Evolutionary conservation across 139 green algal genomes (phyloP).

Genomic region (Chlorella ohadii): DNA sequence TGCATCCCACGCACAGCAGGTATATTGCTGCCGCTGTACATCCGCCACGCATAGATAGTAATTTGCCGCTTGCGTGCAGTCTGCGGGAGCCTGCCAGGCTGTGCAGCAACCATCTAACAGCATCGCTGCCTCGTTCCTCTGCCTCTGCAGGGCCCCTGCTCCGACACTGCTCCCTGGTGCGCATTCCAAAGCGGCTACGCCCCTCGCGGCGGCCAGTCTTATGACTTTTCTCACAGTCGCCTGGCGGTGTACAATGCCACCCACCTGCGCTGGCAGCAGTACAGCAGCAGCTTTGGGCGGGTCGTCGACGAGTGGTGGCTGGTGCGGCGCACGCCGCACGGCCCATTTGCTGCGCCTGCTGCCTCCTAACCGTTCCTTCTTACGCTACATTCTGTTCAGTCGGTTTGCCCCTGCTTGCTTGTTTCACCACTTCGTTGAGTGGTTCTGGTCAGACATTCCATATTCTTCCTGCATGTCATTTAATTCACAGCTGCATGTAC

Average conservation of each 20-base stretch:
- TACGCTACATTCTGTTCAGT: too few species aligned
- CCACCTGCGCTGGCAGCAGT: conserved; percentile 43
- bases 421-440: too few species aligned
- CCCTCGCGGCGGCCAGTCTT: not conserved
- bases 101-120: not conserved
- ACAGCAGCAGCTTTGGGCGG: not conserved
- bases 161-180: conserved; percentile 24
- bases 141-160: conserved; percentile 10
- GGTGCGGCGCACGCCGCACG: conserved; percentile 16
- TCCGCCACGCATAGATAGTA: not conserved
- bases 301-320: conserved; percentile 41
- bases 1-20: too few species aligned
- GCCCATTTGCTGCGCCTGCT: conserved; percentile 2
- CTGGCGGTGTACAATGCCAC: conserved; percentile 25
- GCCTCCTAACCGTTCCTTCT: too few species aligned
- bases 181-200: conserved; percentile 38
- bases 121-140: not conserved
- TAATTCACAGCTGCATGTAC: too few species aligned
- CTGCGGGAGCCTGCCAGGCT: not conserved
- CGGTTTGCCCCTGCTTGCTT: too few species aligned
- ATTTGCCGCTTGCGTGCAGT: too few species aligned
- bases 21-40: not conserved
- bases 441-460: too few species aligned
- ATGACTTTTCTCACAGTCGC: conserved; percentile 20
- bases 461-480: too few species aligned